These are phyloP conservation scores for Leccinum fibrillosum DNA, from an alignment of 768 basidiomycete genomes.

Conservation along the genomic window DNA sequence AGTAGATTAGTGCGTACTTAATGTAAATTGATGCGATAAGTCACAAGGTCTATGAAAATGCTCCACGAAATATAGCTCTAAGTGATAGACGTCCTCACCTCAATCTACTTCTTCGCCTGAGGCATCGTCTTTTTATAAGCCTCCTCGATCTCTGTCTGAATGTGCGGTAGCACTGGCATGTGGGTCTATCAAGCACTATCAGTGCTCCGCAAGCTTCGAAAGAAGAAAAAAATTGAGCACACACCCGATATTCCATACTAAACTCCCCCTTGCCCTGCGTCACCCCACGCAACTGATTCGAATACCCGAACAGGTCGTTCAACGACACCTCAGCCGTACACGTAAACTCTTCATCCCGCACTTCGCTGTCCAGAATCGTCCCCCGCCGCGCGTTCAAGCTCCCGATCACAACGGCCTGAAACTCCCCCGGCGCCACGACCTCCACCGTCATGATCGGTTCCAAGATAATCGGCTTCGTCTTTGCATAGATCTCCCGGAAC, in stretches of 20 bases:
- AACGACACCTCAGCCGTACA: slow-evolving; percentile 87
- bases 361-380: slow-evolving; percentile 93
- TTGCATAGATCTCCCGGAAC: slow-evolving; percentile 84
- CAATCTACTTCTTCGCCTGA: slow-evolving; percentile 63
- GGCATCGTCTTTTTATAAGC: slow-evolving; percentile 78
- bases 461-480: slow-evolving; percentile 75
- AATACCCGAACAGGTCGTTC: slow-evolving; percentile 99
- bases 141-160: slow-evolving; percentile 88
- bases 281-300: slow-evolving; percentile 84
- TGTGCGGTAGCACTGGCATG: slow-evolving; percentile 75
- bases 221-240: slow-evolving; percentile 11
- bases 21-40: slow-evolving; percentile 11
- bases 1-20: slow-evolving; percentile 9
- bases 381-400: slow-evolving; percentile 90
- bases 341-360: slow-evolving; percentile 96
- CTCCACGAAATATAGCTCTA: slow-evolving; percentile 13
- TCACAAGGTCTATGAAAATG: not conserved
- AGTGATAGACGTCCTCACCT: slow-evolving; percentile 4
- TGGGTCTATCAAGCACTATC: slow-evolving; percentile 51
- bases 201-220: not conserved
- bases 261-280: slow-evolving; percentile 97
- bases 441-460: slow-evolving; percentile 99
- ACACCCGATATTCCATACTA: slow-evolving; percentile 75
- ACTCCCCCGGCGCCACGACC: slow-evolving; percentile 92
- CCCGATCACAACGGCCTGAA: slow-evolving; percentile 94